Evolutionary conservation across 1,139 yeast species (phyloP), one percentile per base, ranked within the genome.

Genomic region (Kodamaea derodonti): DNA sequence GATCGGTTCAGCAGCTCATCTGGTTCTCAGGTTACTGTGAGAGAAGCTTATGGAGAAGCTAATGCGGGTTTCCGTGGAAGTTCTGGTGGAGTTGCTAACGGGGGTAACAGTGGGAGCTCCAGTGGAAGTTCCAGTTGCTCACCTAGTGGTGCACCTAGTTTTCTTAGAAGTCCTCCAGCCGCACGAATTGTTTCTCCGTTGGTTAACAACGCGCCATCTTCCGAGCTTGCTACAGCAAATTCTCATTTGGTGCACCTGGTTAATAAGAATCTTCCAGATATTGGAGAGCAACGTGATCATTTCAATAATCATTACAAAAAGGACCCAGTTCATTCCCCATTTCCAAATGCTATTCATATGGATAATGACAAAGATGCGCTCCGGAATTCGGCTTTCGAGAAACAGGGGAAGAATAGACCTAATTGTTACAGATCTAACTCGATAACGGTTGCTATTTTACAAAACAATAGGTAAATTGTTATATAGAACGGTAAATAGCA

Each of bases 221-320:
- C 56, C 0, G 52, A 53, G 12, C 36, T 42, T 20, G 51, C 61
- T 3, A 53, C 51, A 4, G 33, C 46, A 3, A 49, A 47, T 36
- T 56, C 61, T 0, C 62, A 56, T 37, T 31, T 53, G 32, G 41
- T 38, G n/a, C 38, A 37, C 26, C 15, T 15, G 27, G 10, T 27
- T 25, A 26, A 20, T 25, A 24, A 31, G 31, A 16, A 33, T 22
- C 14, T 28, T 38, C 28, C 35, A 30, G 29, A 36, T 47, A 17
- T 15, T 9, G 18, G 20, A 14, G 24, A 23, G 14, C 58, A 56
- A 33, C 14, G 22, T 18, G 24, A 23, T 11, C 58, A 56, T 33
- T 72, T 57, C 48, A 67, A 65, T 36, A 72, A 72, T 41, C 78
- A 73, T 43, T 71, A 71, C 47, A 65, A 61, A 39, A 71, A 69